Conservation (phyloP, 169 alveolate genomes). For the Cryptosporidium sp. region DNA sequence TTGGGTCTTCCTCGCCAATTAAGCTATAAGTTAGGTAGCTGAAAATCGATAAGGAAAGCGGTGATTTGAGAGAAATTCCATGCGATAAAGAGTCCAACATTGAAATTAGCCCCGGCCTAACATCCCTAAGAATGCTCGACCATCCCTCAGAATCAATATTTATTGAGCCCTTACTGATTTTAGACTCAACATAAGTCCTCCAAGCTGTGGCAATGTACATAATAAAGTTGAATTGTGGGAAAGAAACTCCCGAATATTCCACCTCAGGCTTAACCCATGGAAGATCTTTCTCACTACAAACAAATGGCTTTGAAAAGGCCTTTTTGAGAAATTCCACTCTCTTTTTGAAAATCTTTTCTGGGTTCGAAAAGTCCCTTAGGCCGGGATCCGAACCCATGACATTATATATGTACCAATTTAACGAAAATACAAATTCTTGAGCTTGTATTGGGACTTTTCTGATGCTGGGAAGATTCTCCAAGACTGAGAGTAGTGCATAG, state of each 20-base stretch:
- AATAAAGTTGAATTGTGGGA: constrained; percentile 19
- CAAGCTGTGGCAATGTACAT: constrained; percentile 5
- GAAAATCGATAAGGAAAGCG: background rate
- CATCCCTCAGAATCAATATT: background rate
- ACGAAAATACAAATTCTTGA: background rate
- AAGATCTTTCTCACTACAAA: constrained; percentile 9
- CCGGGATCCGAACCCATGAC: constrained; percentile 17
- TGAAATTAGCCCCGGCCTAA: background rate
- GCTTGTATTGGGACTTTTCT: constrained; percentile 2
- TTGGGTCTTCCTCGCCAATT: background rate
- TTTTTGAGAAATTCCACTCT: background rate
- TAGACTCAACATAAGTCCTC: background rate
- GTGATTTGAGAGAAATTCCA: background rate
- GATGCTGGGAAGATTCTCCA: background rate
- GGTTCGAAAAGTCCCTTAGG: background rate
- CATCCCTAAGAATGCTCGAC: background rate
- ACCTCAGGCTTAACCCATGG: constrained; percentile 8
- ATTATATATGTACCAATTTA: background rate
- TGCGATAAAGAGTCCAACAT: background rate
- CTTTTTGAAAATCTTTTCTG: background rate
- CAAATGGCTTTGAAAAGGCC: constrained; percentile 34
- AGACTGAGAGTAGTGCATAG: background rate
- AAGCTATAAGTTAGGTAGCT: background rate
- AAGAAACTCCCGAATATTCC: constrained; percentile 10
- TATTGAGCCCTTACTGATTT: background rate